Evolutionary conservation across 371 early-diverging fungal genomes (phyloP), one percentile per base, ranked within the genome.

Genomic region (Haplosporangium sp.): DNA sequence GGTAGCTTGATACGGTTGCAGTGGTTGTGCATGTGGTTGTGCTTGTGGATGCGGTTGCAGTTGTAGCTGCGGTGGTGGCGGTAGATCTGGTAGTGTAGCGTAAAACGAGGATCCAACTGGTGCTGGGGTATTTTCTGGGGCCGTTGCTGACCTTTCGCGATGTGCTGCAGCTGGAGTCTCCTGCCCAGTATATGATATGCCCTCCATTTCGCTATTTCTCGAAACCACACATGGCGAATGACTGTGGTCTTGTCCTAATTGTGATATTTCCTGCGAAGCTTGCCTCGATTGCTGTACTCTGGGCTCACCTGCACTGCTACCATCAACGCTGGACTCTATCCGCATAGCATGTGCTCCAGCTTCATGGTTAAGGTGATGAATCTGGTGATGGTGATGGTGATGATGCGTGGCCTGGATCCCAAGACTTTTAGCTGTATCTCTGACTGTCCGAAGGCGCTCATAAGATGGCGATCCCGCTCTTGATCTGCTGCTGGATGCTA

Each of bases 401-500:
- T 67, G 59, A 21, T 66, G 59, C 51, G 47, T 18, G 10, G 48
- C 48, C 23, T 69, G 60, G 21, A 77, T 71, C 4, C 77, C 77
- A 14, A 77, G 72, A n/a, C 40, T 62, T 16, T 55, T 58, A 10
- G 77, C 77, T 38, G 71, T 67, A 6, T 77, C 77, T 46, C 67
- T 70, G 29, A 77, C 67, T 6, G 57, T 53, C 7, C 59, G 71
- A 21, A 62, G 36, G 20, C 71, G 67, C 47, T 77, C 77, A 38
- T 76, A 55, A 20, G 71, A 64, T 21, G 77, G 77, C 6, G 77
- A 77, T 51, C 58, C 72, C 37, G 72, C 77, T 60, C 72, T 54
- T 18, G 72, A 67, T 0, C 72, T 71, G 23, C 21, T 52, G 13
- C 23, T 61, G 5, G 61, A 23, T 2, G 46, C 23, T 47, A 64